A percentile compares a stretch with the other conserved stretches of the same genome.
Evolutionary conservation across 352 stramenopile species (phyloP).

Genomic region (Phytophthora fragariae): DNA sequence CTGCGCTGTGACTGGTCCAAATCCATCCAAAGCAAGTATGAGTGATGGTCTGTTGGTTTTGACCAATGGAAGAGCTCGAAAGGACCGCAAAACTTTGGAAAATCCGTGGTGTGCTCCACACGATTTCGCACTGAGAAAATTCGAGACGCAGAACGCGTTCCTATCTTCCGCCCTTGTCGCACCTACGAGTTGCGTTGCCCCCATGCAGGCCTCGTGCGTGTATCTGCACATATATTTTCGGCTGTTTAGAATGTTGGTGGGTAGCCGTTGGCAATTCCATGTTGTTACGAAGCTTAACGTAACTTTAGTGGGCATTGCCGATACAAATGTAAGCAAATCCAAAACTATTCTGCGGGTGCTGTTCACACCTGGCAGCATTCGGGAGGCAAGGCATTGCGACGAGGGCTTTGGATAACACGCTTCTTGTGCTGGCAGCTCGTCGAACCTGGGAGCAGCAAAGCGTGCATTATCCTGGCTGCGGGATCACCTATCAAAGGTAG

Average conservation of each 20-base stretch:
- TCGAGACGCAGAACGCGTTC: constrained; percentile 9
- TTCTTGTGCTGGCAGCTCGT: background rate
- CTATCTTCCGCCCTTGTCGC: constrained; percentile 32
- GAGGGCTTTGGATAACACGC: background rate
- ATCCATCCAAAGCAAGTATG: background rate
- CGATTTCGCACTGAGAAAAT: constrained; percentile 30
- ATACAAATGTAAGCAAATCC: background rate
- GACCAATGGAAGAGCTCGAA: constrained; percentile 13
- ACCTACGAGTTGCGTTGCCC: constrained; percentile 2
- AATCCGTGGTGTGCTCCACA: constrained; percentile 18
- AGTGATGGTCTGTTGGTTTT: background rate
- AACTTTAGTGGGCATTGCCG: constrained; percentile 10
- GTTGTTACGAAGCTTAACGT: constrained; percentile 18
- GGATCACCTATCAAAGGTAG: constrained; percentile 19
- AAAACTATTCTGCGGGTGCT: background rate
- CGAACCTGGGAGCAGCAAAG: background rate
- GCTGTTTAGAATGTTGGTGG: constrained; percentile 19
- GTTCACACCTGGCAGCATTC: background rate
- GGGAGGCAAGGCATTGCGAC: background rate
- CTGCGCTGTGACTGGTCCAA: background rate
- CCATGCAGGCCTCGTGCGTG: background rate
- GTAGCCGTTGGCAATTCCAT: background rate
- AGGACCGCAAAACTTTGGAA: constrained; percentile 17
- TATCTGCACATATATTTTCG: constrained; percentile 16
- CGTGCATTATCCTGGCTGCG: constrained; percentile 9